These are phyloP conservation scores for Fistulifera solaris DNA, from an alignment of 108 stramenopile genomes.

Conservation along the genomic window DNA sequence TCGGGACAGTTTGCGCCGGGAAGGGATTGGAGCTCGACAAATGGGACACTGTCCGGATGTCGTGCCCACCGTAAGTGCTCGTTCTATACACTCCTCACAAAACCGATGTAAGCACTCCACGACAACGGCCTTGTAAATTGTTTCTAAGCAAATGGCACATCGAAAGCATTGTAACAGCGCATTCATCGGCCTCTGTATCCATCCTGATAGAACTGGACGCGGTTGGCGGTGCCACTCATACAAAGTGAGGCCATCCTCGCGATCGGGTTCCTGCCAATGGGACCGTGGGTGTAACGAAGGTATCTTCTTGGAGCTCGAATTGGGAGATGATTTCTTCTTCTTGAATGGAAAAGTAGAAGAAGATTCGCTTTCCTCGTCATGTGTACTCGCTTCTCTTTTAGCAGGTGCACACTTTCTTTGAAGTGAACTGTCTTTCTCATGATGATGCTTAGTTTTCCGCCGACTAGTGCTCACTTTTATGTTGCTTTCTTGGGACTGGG, in stretches of 20 bases:
- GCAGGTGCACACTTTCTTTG: no score
- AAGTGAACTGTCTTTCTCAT: no score
- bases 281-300: slow-evolving; percentile 30
- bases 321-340: no score
- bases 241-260: slow-evolving; percentile 32
- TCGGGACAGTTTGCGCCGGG: slow-evolving; percentile 29
- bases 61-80: slow-evolving; percentile 30
- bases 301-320: neutral
- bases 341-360: no score
- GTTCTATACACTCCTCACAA: slow-evolving; percentile 19
- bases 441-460: no score
- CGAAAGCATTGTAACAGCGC: slow-evolving; percentile 12
- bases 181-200: no score
- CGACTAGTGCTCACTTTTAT: no score
- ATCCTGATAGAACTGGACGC: slow-evolving; percentile 1
- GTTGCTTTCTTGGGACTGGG: no score
- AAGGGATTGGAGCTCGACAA: slow-evolving; percentile 45
- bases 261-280: slow-evolving; percentile 33
- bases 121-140: slow-evolving; percentile 47
- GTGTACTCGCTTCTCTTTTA: no score
- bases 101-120: slow-evolving; percentile 66
- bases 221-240: slow-evolving; percentile 47
- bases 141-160: slow-evolving; percentile 50
- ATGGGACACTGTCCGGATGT: slow-evolving; percentile 30
- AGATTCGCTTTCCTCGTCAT: no score